phyloP scores from a whole-genome alignment of 768 basidiomycete genomes.

The Boletellus ananiceps region DNA sequence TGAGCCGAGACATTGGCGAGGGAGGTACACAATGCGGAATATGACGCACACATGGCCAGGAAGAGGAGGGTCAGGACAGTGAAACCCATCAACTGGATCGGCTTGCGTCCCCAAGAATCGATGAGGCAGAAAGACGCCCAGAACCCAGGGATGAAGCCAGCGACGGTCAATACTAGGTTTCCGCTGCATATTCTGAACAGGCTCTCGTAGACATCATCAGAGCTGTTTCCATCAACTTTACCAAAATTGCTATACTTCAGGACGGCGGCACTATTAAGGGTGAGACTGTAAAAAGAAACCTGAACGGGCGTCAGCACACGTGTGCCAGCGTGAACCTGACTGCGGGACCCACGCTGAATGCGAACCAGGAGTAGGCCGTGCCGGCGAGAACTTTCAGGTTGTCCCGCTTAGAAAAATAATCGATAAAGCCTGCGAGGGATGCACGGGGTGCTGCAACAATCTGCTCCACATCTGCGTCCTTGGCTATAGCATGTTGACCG shows the following conservation, averaged over 20 bases:
- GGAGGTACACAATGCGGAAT: slow-evolving; percentile 13
- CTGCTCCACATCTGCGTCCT: slow-evolving; percentile 42
- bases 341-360: slow-evolving; percentile 57
- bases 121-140: slow-evolving; percentile 62
- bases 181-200: slow-evolving; percentile 22
- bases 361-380: slow-evolving; percentile 82
- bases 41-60: slow-evolving; percentile 53
- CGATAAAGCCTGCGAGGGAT: slow-evolving; percentile 56
- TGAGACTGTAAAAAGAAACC: slow-evolving; percentile 86
- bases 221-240: slow-evolving; percentile 28
- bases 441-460: slow-evolving; percentile 62
- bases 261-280: slow-evolving; percentile 76
- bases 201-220: slow-evolving; percentile 18
- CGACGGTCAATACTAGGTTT: slow-evolving; percentile 14
- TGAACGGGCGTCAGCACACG: slow-evolving; percentile 23
- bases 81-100: slow-evolving; percentile 76
- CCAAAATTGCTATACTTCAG: slow-evolving; percentile 68
- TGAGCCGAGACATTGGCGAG: background rate
- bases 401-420: slow-evolving; percentile 66
- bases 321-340: background rate
- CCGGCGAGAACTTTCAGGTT: slow-evolving; percentile 79
- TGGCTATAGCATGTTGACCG: slow-evolving; percentile 36
- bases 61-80: slow-evolving; percentile 59
- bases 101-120: slow-evolving; percentile 68
- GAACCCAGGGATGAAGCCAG: slow-evolving; percentile 43